These are phyloP conservation scores for Colletotrichum tofieldiae DNA, from an alignment of 2,329 filamentous ascomycete species.

Conservation along the genomic window DNA sequence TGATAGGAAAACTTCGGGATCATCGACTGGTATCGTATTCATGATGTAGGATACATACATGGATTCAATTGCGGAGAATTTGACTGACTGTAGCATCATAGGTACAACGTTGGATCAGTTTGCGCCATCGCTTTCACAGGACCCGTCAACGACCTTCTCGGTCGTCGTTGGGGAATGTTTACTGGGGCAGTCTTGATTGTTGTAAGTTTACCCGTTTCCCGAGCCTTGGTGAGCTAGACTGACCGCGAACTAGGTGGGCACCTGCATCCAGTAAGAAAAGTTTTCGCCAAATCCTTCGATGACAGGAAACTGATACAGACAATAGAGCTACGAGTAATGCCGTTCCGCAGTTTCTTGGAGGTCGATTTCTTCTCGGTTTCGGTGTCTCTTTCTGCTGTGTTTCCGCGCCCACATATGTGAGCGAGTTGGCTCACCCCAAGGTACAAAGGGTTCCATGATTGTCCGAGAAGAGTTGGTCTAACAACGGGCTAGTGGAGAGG, in stretches of 20 bases:
- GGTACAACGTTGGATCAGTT: constrained; percentile 61
- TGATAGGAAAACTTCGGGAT: constrained; percentile 42
- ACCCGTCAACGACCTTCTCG: constrained; percentile 58
- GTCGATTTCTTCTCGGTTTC: constrained; percentile 67
- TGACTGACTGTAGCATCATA: neutral
- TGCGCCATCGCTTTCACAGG: constrained; percentile 50
- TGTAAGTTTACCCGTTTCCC: constrained; percentile 46
- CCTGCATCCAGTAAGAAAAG: constrained; percentile 15
- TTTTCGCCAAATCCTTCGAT: fast-evolving
- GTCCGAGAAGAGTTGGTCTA: fast-evolving
- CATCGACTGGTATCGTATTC: constrained; percentile 51
- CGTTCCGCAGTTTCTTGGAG: constrained; percentile 64
- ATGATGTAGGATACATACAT: constrained; percentile 51
- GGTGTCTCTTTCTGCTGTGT: constrained; percentile 67
- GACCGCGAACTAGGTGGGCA: constrained; percentile 7
- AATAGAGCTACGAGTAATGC: constrained; percentile 56
- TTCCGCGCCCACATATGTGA: constrained; percentile 65
- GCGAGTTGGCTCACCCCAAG: constrained; percentile 68
- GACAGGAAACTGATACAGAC: neutral
- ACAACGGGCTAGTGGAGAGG: constrained; percentile 59
- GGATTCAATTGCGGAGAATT: neutral
- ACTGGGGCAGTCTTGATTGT: constrained; percentile 58
- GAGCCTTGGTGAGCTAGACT: neutral
- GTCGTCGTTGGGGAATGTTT: constrained; percentile 60
- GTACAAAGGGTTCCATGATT: neutral